These are phyloP conservation scores for Macaranga tanarius DNA, from an alignment of 441 rosid genomes.

Conservation along the genomic window DNA sequence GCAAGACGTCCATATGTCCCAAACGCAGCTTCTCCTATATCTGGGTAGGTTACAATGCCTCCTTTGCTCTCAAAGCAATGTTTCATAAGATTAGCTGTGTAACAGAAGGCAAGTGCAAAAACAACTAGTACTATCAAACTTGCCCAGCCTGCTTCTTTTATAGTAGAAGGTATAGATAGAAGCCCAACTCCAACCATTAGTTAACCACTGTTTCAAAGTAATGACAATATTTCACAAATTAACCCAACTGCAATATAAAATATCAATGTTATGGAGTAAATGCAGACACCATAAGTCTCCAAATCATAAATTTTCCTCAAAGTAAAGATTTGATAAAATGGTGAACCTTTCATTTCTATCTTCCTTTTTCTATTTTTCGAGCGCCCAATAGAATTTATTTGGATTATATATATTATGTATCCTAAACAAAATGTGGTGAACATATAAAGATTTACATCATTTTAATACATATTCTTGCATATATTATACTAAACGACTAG, in stretches of 20 bases:
- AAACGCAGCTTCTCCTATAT: conserved; percentile 90
- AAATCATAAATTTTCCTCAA: not conserved
- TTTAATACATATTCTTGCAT: too few relatives aligned
- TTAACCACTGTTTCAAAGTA: conserved; percentile 53
- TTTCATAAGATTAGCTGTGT: conserved; percentile 83
- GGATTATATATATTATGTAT: too few relatives aligned
- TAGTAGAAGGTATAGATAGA: conserved; percentile 74
- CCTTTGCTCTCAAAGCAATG: conserved; percentile 75
- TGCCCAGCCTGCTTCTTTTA: conserved; percentile 81
- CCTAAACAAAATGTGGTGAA: too few relatives aligned
- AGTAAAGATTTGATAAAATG: not conserved
- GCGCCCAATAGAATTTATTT: too few relatives aligned
- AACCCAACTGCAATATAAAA: not conserved
- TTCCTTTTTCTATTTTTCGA: not conserved
- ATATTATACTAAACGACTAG: too few relatives aligned
- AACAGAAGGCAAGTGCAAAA: conserved; percentile 67
- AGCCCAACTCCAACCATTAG: conserved; percentile 90
- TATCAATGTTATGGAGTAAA: not conserved
- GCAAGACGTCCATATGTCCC: conserved; percentile 81
- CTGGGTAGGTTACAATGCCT: conserved; percentile 73
- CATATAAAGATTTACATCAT: too few relatives aligned
- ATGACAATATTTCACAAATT: not conserved
- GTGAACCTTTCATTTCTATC: not conserved
- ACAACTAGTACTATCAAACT: conserved; percentile 50
- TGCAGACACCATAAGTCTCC: not conserved